Base-by-base conservation (phyloP, 2,329 filamentous ascomycete species). In the Cercospora sp. region DNA sequence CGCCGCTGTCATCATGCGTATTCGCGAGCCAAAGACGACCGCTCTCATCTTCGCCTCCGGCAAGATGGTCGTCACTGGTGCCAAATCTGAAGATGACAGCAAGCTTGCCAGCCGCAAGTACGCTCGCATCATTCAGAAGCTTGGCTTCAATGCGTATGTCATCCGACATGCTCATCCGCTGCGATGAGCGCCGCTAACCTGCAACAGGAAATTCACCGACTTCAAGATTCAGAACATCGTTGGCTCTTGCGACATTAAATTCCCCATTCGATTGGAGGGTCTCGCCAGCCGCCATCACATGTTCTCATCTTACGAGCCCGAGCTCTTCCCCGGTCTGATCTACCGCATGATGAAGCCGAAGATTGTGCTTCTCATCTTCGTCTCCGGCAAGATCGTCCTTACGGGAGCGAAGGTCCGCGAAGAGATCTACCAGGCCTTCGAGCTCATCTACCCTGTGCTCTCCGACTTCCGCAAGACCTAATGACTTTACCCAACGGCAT, bases 201-300 rank as follows among this genome's bases (percentile, higher is more conserved):
- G 53, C 20, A 36, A 5, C 63, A 59, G 53, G 18, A 97, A 97
- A 88, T 98, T 99, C 82, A 97, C 94, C 74, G 95, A 99, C 81
- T 99, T 99, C 85, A 99, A 98, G 88, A 99, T 99, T 78, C 94
- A 97, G 85, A 99, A 99, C 83, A 98, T 99, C 73, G 95, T 99
- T 73, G 95, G 95, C 72, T 97, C 93, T 69, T 98, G 94, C 82
- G 95, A 99, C 80, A 97, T 99, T 87, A 97, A 97, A 86, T 99
- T 99, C 84, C 95, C 95, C 64, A 97, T 99, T 75, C 93, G 95
- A 74, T 87, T 99, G 68, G 95, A 98, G 81, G 95, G 95, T 82
- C 85, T 99, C 79, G 95, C 95, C 16, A 95, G 91, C 74, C 93
- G 94, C 83, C 95, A 99, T 87, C 94, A 98, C 86, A 97, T 97